These are phyloP conservation scores for Coemansia reversa DNA, from an alignment of 192 early-diverging fungal genomes.

Conservation along the genomic window DNA sequence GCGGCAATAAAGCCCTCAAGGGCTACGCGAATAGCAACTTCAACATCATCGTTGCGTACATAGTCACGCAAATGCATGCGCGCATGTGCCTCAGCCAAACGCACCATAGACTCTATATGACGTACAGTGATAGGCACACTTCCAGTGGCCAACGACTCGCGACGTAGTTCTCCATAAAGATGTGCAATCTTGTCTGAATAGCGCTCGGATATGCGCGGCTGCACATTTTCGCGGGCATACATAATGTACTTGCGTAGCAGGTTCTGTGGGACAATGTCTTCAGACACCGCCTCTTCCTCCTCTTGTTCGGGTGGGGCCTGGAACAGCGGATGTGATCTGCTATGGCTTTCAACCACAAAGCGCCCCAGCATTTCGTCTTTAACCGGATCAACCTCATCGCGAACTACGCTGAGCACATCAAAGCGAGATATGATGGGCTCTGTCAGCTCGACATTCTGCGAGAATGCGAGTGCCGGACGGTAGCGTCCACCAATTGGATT, in stretches of 20 bases:
- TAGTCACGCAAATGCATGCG: conserved; percentile 94
- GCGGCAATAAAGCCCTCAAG: conserved; percentile 88
- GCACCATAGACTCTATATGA: conserved; percentile 84
- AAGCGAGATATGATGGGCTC: conserved; percentile 99
- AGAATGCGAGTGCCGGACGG: conserved; percentile 87
- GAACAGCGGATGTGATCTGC: conserved; percentile 81
- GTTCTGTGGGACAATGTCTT: conserved; percentile 71
- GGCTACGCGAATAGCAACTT: conserved; percentile 87
- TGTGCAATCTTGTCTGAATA: conserved; percentile 86
- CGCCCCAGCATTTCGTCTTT: conserved; percentile 85
- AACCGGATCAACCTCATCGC: conserved; percentile 89
- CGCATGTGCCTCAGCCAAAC: conserved; percentile 85
- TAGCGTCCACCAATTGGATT: conserved; percentile 86
- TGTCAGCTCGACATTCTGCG: conserved; percentile 96
- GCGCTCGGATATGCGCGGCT: conserved; percentile 78
- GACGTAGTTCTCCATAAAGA: conserved; percentile 88
- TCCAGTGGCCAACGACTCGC: conserved; percentile 77
- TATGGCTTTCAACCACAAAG: conserved; percentile 93
- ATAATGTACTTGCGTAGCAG: conserved; percentile 85
- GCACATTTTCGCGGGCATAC: conserved; percentile 76
- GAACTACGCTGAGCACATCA: conserved; percentile 94
- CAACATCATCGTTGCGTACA: conserved; percentile 87
- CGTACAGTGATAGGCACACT: conserved; percentile 87
- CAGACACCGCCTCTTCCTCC: conserved; percentile 37
- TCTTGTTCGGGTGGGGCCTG: conserved; percentile 34